A percentile compares a stretch with the other conserved stretches of the same genome.
phyloP scores from a whole-genome alignment of 257 asterid genomes.

The Nicotiana otophora region DNA sequence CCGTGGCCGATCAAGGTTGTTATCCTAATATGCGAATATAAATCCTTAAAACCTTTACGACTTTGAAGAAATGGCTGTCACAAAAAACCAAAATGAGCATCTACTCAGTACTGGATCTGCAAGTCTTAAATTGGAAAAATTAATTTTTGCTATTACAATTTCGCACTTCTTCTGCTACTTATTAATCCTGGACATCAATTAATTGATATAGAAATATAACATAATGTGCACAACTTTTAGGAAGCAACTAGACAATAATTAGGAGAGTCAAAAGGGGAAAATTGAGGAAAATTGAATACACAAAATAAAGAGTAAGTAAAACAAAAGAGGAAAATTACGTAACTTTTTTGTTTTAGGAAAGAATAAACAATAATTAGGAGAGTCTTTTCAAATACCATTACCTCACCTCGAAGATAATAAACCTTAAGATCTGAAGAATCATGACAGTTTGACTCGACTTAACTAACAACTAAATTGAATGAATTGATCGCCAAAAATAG shows the following conservation, averaged over 20 bases:
- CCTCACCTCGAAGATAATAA: conserved; percentile 6
- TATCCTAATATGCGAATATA: too few relatives aligned
- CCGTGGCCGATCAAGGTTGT: background rate
- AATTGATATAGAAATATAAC: background rate
- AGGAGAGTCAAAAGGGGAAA: too few relatives aligned
- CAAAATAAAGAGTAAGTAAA: background rate
- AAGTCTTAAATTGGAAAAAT: background rate
- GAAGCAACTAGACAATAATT: background rate
- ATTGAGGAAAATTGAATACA: background rate
- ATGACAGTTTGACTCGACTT: conserved; percentile 6
- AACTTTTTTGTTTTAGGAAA: background rate
- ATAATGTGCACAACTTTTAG: background rate
- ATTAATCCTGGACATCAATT: background rate
- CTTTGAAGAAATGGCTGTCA: background rate
- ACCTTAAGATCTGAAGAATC: background rate
- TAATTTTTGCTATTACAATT: background rate
- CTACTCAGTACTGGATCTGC: background rate
- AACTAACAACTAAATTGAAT: background rate
- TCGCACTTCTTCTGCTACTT: background rate
- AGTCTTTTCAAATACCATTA: conserved; percentile 1
- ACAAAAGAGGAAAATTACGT: background rate
- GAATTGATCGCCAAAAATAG: background rate
- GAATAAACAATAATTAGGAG: background rate
- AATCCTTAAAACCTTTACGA: background rate
- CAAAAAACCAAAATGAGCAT: background rate